phyloP scores from a whole-genome alignment of 768 basidiomycete species.

The Auricularia sp. region DNA sequence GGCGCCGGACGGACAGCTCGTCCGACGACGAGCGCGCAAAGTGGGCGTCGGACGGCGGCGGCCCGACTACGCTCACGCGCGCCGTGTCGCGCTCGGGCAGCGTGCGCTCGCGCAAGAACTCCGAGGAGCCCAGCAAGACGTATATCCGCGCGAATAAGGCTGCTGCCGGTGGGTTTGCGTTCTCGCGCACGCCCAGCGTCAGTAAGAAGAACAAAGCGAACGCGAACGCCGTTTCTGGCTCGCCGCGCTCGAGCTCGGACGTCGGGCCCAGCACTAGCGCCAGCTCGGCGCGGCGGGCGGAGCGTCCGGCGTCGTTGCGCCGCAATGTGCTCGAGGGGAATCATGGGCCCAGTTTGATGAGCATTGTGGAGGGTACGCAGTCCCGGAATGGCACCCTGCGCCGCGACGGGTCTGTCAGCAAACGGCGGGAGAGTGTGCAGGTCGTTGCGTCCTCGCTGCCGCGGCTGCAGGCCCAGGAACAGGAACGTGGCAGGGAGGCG shows the following conservation, averaged over 20 bases:
- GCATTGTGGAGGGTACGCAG: constrained; percentile 53
- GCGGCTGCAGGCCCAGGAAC: constrained; percentile 12
- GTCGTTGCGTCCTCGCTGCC: constrained; percentile 40
- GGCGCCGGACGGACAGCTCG: background rate
- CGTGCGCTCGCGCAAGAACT: background rate
- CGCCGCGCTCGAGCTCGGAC: constrained; percentile 24
- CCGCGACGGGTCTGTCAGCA: constrained; percentile 9
- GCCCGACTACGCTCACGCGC: background rate
- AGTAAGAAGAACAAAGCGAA: background rate
- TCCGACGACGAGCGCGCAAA: constrained; percentile 1
- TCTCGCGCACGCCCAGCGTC: background rate
- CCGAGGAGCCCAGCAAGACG: background rate
- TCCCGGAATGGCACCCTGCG: constrained; percentile 24
- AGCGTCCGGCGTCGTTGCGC: background rate
- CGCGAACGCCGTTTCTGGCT: constrained; percentile 17
- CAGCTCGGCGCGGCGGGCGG: background rate
- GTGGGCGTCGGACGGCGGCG: background rate
- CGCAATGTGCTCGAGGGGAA: constrained; percentile 5
- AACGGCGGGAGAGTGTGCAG: constrained; percentile 20
- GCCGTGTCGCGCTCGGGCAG: background rate
- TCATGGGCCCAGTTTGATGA: constrained; percentile 43
- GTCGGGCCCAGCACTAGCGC: constrained; percentile 2
- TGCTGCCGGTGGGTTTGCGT: background rate
- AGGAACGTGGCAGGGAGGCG: background rate
- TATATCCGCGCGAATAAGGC: background rate